phyloP scores from a whole-genome alignment of 192 early-diverging fungal genomes.

The Mortierella alpina region DNA sequence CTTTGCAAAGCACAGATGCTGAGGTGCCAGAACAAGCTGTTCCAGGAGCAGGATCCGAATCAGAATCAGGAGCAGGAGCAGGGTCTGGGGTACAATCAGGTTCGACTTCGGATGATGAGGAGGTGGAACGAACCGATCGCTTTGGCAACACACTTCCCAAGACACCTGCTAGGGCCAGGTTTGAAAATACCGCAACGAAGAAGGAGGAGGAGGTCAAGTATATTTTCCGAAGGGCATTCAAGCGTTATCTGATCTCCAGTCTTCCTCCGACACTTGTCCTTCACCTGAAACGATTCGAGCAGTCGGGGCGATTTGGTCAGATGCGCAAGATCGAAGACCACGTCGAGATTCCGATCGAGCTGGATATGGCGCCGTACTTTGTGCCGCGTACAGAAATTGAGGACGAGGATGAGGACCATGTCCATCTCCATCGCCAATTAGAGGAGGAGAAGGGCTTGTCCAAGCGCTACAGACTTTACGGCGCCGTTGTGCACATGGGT shows the following conservation, averaged over 20 bases:
- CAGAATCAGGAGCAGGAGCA: conserved; percentile 1
- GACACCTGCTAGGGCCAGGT: neutral
- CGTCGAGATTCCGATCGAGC: conserved; percentile 51
- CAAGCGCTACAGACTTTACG: conserved; percentile 58
- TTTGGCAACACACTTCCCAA: conserved; percentile 34
- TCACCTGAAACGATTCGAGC: conserved; percentile 61
- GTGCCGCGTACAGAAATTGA: conserved; percentile 47
- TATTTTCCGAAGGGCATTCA: conserved; percentile 52
- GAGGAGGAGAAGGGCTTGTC: neutral
- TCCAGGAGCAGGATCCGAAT: neutral
- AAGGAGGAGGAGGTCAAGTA: conserved; percentile 18
- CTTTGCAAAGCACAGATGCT: neutral
- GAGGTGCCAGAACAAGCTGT: neutral
- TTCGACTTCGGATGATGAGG: neutral
- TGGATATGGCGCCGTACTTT: conserved; percentile 54
- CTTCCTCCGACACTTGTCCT: conserved; percentile 56
- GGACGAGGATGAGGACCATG: conserved; percentile 23
- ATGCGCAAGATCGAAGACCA: conserved; percentile 59
- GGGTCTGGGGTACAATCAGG: neutral
- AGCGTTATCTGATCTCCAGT: conserved; percentile 54
- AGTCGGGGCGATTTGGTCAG: conserved; percentile 46
- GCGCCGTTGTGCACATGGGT: conserved; percentile 59
- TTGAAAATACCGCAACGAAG: conserved; percentile 2
- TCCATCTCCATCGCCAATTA: too few relatives aligned
- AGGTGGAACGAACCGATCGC: conserved; percentile 16